phyloP scores from a whole-genome alignment of 768 basidiomycete species.

The Amanita exitialis region DNA sequence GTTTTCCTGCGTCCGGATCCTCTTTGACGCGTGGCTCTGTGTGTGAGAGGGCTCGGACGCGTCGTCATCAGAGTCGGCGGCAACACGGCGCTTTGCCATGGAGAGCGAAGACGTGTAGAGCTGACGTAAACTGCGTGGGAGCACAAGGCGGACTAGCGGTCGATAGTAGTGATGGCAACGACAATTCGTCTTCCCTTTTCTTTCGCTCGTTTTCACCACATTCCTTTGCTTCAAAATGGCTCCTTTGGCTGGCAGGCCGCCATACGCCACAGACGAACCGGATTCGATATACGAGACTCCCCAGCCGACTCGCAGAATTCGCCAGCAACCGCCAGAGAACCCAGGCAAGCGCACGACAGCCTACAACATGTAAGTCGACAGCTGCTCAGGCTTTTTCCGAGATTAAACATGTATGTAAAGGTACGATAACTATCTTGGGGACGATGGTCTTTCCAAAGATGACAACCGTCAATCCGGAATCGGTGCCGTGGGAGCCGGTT shows the following conservation, averaged over 20 bases:
- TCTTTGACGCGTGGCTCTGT: constrained; percentile 19
- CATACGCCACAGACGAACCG: constrained; percentile 61
- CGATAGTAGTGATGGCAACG: neutral
- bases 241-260: constrained; percentile 51
- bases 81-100: constrained; percentile 50
- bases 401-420: constrained; percentile 20
- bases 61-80: constrained; percentile 35
- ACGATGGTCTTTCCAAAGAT: constrained; percentile 14
- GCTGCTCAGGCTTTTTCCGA: constrained; percentile 5
- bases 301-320: constrained; percentile 30
- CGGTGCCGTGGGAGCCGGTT: constrained; percentile 34
- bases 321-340: constrained; percentile 36
- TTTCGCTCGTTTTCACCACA: constrained; percentile 1
- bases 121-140: constrained; percentile 4
- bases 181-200: neutral
- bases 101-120: too few species aligned
- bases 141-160: neutral
- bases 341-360: constrained; percentile 50
- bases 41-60: constrained; percentile 19
- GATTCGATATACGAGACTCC: constrained; percentile 47
- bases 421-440: constrained; percentile 52
- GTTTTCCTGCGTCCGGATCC: constrained; percentile 18
- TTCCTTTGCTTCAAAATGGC: constrained; percentile 18
- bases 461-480: constrained; percentile 41
- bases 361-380: constrained; percentile 53